Conservation (phyloP, 1,284 basidiomycete species). For the Xerocomus cyaneibrunnescens region DNA sequence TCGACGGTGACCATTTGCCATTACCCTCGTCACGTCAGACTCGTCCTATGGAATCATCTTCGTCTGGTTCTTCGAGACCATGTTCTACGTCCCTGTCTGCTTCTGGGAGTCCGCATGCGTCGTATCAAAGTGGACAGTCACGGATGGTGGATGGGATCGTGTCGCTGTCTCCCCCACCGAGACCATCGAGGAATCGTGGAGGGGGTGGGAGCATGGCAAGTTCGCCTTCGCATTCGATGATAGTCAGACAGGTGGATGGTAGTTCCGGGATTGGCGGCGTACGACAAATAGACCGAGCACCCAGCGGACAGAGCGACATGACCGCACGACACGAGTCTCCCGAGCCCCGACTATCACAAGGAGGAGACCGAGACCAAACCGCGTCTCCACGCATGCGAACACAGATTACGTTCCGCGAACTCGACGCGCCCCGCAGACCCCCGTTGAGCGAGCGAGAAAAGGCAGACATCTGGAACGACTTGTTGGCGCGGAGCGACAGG, state of each 20-base stretch:
- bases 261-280: background rate
- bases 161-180: constrained; percentile 31
- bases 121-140: constrained; percentile 10
- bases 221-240: constrained; percentile 10
- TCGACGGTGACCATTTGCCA: constrained; percentile 5
- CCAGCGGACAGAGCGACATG: constrained; percentile 34
- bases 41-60: constrained; percentile 7
- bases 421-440: constrained; percentile 36
- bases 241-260: constrained; percentile 8
- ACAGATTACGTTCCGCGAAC: constrained; percentile 51
- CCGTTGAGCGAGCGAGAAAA: constrained; percentile 64
- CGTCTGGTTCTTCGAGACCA: constrained; percentile 7
- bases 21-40: constrained; percentile 12
- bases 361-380: background rate
- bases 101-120: constrained; percentile 9
- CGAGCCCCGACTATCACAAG: constrained; percentile 3
- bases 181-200: constrained; percentile 14
- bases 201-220: constrained; percentile 3
- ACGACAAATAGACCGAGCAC: constrained; percentile 21
- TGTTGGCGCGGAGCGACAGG: constrained; percentile 58
- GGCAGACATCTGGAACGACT: constrained; percentile 64
- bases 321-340: constrained; percentile 25
- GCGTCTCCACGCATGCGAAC: constrained; percentile 24
- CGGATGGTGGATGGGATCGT: constrained; percentile 23
- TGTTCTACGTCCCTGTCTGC: constrained; percentile 5